Evolutionary conservation across 768 basidiomycete species (phyloP), one percentile per base, ranked within the genome.

Genomic region (Tremella yokohamensis): DNA sequence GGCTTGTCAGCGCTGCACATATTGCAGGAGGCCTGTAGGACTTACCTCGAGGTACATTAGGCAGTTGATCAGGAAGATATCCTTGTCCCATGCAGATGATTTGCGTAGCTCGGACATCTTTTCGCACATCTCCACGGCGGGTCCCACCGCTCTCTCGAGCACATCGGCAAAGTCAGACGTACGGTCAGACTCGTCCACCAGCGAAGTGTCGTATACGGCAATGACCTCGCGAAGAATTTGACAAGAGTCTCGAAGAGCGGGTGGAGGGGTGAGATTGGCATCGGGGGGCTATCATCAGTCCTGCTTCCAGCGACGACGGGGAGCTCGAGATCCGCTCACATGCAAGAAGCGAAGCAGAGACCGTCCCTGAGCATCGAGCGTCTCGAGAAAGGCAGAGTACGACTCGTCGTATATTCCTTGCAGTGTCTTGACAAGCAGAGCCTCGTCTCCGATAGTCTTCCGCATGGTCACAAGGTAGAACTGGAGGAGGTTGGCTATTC

Each of bases 401-500:
- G 92, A 85, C 15, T 84, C 79, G 2, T 85, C 85, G 12, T 89
- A 89, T 55, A 93, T 85, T 63, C 91, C 90, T 61, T 84, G 80
- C 25, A 98, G 79, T 0, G 88, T 86, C 56, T 79, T 82, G 0
- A 87, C 87, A 54, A 98, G 79, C 45, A 88, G 58, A 1, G 93
- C 89, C 2, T 87, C 80, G n/a, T 83, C 81, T 0, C 96, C 96
- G 42, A 97, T 86, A 1, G 93, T 97, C 49, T 90, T 82, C 50
- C 84, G 82, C 91, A 99, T 96, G 3, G 92, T 97, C 29, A 91
- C 76, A 71, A 86, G 79, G 74, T 98, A 99, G 72, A 98, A 99
- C 64, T 94, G 90, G 8, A 99, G 77, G n/a, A 98, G 80, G 67
- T 94, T 97, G 48, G 90, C 87, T 52, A 98, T 85, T 75, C 90